phyloP scores from a whole-genome alignment of 1,284 basidiomycete species.

The Stereum hirsutum region DNA sequence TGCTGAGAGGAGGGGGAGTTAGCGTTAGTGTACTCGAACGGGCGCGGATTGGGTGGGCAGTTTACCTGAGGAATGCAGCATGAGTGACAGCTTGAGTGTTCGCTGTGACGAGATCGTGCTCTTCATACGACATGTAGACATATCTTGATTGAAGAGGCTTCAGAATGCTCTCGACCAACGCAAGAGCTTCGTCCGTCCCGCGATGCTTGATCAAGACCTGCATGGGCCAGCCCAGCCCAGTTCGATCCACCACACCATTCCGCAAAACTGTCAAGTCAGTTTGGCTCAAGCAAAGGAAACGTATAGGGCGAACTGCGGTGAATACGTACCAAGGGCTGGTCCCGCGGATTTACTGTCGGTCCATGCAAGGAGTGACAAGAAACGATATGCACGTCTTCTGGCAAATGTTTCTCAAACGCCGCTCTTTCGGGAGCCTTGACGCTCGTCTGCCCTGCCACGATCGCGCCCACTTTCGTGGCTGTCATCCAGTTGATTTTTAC shows the following conservation, averaged over 20 bases:
- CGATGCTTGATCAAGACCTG: slow-evolving; percentile 90
- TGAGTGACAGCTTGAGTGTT: slow-evolving; percentile 99
- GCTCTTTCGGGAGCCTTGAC: slow-evolving; percentile 92
- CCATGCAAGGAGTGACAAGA: slow-evolving; percentile 95
- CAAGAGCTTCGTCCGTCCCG: slow-evolving; percentile 65
- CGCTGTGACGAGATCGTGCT: slow-evolving; percentile 93
- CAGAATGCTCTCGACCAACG: slow-evolving; percentile 80
- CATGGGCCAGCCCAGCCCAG: too few relatives aligned
- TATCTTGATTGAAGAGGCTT: slow-evolving; percentile 78
- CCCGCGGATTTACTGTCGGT: slow-evolving; percentile 83
- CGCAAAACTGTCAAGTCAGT: too few relatives aligned
- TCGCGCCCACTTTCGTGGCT: slow-evolving; percentile 90
- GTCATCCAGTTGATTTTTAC: too few relatives aligned
- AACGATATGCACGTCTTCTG: slow-evolving; percentile 81
- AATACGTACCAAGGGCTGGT: slow-evolving; percentile 77
- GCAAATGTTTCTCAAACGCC: slow-evolving; percentile 89
- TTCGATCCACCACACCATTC: too few relatives aligned
- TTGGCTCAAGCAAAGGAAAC: too few relatives aligned
- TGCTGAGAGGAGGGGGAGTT: slow-evolving; percentile 40
- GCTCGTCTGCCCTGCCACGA: slow-evolving; percentile 93
- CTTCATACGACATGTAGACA: slow-evolving; percentile 91
- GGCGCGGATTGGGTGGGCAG: not conserved
- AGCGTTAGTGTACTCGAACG: slow-evolving; percentile 4
- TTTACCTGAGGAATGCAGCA: slow-evolving; percentile 89
- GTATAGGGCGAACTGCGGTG: not conserved